These are phyloP conservation scores for Melaleuca alternifolia DNA, from an alignment of 345 rosid species.

Conservation along the genomic window DNA sequence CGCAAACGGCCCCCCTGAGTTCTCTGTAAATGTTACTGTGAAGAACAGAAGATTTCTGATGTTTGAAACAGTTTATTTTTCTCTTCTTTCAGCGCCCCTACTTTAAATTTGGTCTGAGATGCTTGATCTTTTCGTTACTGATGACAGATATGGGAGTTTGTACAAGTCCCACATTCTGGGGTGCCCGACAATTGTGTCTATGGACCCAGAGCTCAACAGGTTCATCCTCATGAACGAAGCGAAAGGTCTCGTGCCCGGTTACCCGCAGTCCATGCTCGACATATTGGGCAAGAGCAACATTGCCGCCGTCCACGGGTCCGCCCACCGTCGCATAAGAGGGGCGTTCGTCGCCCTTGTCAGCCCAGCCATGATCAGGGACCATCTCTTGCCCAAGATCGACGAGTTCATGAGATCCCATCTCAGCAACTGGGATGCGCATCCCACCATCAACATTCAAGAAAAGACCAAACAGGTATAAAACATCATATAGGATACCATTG, in stretches of 20 bases:
- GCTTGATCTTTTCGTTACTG: neutral
- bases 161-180: slow-evolving; percentile 85
- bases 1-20: neutral
- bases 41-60: neutral
- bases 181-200: slow-evolving; percentile 64
- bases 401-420: slow-evolving; percentile 49
- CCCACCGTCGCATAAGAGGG: slow-evolving; percentile 66
- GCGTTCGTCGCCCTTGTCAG: slow-evolving; percentile 50
- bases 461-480: slow-evolving; percentile 58
- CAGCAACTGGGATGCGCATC: slow-evolving; percentile 31
- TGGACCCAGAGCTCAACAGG: slow-evolving; percentile 77
- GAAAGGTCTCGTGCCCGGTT: slow-evolving; percentile 85
- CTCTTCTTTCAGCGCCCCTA: neutral
- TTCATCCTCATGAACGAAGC: slow-evolving; percentile 72
- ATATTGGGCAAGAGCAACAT: slow-evolving; percentile 67
- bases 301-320: slow-evolving; percentile 70
- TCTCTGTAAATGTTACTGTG: neutral
- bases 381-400: slow-evolving; percentile 54
- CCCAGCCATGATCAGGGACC: slow-evolving; percentile 45
- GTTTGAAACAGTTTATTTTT: neutral
- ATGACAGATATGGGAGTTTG: slow-evolving; percentile 55
- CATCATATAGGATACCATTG: no score
- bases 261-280: slow-evolving; percentile 81
- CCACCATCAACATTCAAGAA: slow-evolving; percentile 57
- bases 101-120: neutral